Evolutionary conservation across 2,329 filamentous ascomycete species (phyloP).

Genomic region (Penicillium corylophilum): DNA sequence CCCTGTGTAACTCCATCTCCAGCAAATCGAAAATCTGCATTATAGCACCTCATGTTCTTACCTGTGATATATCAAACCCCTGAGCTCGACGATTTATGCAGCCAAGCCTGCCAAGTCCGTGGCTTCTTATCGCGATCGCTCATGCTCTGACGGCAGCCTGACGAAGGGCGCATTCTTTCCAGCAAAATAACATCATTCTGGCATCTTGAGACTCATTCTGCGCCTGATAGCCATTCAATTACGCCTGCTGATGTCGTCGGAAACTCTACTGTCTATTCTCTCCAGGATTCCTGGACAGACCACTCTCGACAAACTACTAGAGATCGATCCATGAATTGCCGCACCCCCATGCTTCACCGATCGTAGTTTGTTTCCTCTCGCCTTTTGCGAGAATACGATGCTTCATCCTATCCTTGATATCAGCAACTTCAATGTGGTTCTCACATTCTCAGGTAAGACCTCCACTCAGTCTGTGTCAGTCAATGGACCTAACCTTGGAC

Average conservation of each 20-base stretch:
- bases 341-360: not conserved
- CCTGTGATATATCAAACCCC: not conserved
- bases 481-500: slow-evolving; percentile 1
- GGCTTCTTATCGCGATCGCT: not conserved
- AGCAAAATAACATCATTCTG: not conserved
- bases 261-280: not conserved
- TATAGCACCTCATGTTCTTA: not conserved
- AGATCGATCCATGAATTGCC: not conserved
- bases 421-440: slow-evolving; percentile 35
- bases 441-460: slow-evolving; percentile 33
- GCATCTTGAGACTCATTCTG: not conserved
- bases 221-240: not conserved
- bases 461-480: not conserved
- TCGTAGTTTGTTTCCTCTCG: not conserved
- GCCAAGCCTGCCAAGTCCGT: not conserved
- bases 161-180: slow-evolving; percentile 6
- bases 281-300: not conserved
- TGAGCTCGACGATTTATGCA: not conserved
- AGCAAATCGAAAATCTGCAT: not conserved
- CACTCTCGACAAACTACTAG: not conserved
- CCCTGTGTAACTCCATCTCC: not conserved
- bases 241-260: not conserved
- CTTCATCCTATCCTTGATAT: slow-evolving; percentile 37
- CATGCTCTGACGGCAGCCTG: not conserved
- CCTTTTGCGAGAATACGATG: slow-evolving; percentile 23